These are phyloP conservation scores for Cadophora sp. DNA, from an alignment of 2,329 filamentous ascomycete species.

Conservation along the genomic window DNA sequence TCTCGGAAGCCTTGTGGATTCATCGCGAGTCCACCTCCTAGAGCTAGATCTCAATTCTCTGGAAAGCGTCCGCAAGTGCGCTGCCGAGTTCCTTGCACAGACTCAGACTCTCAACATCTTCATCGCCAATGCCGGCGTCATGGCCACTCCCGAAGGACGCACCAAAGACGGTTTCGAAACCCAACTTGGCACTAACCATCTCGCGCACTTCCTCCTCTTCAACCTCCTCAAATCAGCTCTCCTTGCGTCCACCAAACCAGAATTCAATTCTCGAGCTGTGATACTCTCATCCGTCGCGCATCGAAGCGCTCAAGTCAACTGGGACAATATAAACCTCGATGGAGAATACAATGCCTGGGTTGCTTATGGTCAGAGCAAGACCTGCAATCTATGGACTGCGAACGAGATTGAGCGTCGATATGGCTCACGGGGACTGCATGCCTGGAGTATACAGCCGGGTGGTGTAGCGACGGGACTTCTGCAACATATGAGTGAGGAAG, in stretches of 20 bases:
- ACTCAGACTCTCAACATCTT: slow-evolving; percentile 43
- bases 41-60: slow-evolving; percentile 43
- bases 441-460: slow-evolving; percentile 50
- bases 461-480: slow-evolving; percentile 41
- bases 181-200: slow-evolving; percentile 59
- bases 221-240: slow-evolving; percentile 54
- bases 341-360: slow-evolving; percentile 46
- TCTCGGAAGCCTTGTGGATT: slow-evolving; percentile 24
- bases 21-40: slow-evolving; percentile 42
- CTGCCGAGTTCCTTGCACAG: slow-evolving; percentile 39
- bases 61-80: slow-evolving; percentile 42
- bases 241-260: slow-evolving; percentile 47
- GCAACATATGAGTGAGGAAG: slow-evolving; percentile 45
- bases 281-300: slow-evolving; percentile 53
- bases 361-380: slow-evolving; percentile 53
- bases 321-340: slow-evolving; percentile 32
- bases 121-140: slow-evolving; percentile 36
- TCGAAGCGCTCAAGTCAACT: slow-evolving; percentile 50
- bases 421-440: slow-evolving; percentile 33
- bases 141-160: slow-evolving; percentile 42
- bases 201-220: slow-evolving; percentile 61
- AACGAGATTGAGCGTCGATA: slow-evolving; percentile 53
- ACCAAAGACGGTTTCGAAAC: slow-evolving; percentile 54
- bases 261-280: slow-evolving; percentile 55
- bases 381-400: slow-evolving; percentile 54